Percentiles rank a stretch among this genome's conserved stretches.
These are phyloP conservation scores for Funneliformis mosseae DNA, from an alignment of 192 early-diverging fungal genomes.

Conservation along the genomic window DNA sequence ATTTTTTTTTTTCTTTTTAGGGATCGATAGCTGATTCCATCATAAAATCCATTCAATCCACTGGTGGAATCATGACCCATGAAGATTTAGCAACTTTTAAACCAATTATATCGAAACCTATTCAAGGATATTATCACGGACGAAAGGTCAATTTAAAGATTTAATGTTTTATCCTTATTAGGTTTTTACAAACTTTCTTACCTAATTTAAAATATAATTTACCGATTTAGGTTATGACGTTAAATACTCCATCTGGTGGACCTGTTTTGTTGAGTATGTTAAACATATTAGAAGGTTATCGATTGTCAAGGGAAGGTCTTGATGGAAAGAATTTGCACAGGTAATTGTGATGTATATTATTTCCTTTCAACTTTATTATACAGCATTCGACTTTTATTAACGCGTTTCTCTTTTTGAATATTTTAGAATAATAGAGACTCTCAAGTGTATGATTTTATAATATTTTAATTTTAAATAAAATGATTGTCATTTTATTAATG, in stretches of 20 bases:
- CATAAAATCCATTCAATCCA: constrained; percentile 59
- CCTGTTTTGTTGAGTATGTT: constrained; percentile 80
- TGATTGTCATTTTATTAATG: not conserved
- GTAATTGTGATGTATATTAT: not conserved
- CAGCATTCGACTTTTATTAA: not conserved
- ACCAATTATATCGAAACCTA: constrained; percentile 58
- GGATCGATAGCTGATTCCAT: constrained; percentile 71
- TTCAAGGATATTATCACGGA: constrained; percentile 78
- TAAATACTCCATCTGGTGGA: constrained; percentile 79
- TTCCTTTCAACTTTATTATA: not conserved
- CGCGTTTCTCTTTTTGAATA: not conserved
- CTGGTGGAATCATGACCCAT: constrained; percentile 77
- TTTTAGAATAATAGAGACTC: constrained; percentile 70
- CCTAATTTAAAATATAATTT: not conserved
- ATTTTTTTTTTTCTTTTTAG: constrained; percentile 42
- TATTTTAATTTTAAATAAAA: not conserved
- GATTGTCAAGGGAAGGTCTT: constrained; percentile 60
- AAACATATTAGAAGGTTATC: constrained; percentile 85
- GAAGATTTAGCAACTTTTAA: constrained; percentile 74
- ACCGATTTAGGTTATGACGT: constrained; percentile 29
- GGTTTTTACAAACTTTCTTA: not conserved
- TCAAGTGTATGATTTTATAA: constrained; percentile 63
- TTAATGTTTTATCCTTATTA: not conserved
- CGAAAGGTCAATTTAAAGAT: constrained; percentile 54
- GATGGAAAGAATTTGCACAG: constrained; percentile 75